These are phyloP conservation scores for Cydonia oblonga DNA, from an alignment of 331 rosid genomes.

Conservation along the genomic window DNA sequence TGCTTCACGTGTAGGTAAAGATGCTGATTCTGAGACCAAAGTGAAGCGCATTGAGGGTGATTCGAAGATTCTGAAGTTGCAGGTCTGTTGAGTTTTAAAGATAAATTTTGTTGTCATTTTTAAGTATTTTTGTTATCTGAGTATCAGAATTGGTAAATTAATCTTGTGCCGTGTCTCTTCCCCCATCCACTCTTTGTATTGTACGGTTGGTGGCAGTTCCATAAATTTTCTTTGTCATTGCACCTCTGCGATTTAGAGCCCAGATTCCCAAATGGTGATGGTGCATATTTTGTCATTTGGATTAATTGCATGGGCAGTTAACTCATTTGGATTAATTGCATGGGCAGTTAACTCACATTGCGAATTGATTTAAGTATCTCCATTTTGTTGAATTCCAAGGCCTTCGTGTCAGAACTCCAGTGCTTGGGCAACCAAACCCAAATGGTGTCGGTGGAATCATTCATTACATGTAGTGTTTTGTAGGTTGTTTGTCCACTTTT, in stretches of 20 bases:
- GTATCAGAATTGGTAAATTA: too few species aligned
- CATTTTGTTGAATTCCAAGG: too few species aligned
- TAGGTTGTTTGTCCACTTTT: too few species aligned
- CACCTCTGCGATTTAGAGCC: neutral
- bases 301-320: neutral
- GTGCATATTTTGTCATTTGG: neutral
- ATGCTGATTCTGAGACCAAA: slow-evolving; percentile 47
- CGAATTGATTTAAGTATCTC: too few species aligned
- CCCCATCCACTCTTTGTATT: neutral
- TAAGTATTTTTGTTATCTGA: neutral
- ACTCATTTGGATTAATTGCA: too few species aligned
- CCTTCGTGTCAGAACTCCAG: too few species aligned
- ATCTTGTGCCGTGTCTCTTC: neutral
- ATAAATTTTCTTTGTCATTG: neutral
- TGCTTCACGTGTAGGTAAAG: slow-evolving; percentile 35
- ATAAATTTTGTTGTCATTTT: neutral
- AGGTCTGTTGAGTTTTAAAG: slow-evolving; percentile 31
- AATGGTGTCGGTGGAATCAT: too few species aligned
- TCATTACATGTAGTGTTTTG: too few species aligned
- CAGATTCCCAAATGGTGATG: too few species aligned
- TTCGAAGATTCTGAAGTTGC: slow-evolving; percentile 75
- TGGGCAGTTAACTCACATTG: too few species aligned
- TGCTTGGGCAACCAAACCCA: too few species aligned
- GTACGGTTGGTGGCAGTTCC: neutral
- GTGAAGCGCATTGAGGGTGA: slow-evolving; percentile 85